Conservation (phyloP, 176 grass and related monocot genomes). For the Zoysia pacifica region DNA sequence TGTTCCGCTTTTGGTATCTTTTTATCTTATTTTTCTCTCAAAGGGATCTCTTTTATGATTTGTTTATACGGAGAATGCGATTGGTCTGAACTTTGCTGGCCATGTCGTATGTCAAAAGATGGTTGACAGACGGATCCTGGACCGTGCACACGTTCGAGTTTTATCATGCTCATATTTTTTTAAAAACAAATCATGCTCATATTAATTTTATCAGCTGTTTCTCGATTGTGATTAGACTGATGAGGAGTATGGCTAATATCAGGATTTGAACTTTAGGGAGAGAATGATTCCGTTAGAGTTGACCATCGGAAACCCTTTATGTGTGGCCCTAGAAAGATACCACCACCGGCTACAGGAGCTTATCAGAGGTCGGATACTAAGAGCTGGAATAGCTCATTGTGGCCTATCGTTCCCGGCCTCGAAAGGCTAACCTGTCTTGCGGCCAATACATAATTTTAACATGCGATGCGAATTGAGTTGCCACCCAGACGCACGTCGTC, state of each 20-base stretch:
- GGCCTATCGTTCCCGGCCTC: conserved; percentile 40
- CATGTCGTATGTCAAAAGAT: neutral
- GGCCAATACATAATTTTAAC: neutral
- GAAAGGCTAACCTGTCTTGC: conserved; percentile 48
- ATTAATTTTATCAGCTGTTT: neutral
- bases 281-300: conserved; percentile 37
- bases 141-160: neutral
- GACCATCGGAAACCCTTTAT: conserved; percentile 25
- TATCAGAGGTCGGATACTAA: conserved; percentile 4
- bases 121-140: neutral
- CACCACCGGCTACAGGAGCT: conserved; percentile 2
- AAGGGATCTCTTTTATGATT: neutral
- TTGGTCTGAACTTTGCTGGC: neutral
- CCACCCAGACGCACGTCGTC: conserved; percentile 27
- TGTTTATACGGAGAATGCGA: neutral
- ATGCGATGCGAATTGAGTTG: neutral
- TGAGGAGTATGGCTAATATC: neutral
- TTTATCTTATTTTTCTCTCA: neutral
- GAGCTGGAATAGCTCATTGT: conserved; percentile 6
- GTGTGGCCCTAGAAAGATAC: conserved; percentile 2
- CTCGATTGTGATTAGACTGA: neutral
- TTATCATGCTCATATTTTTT: neutral
- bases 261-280: conserved; percentile 2
- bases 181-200: too few relatives aligned
- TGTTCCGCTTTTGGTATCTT: neutral